phyloP scores from a whole-genome alignment of 108 stramenopile species.

The Stephanodiscus minutulus region DNA sequence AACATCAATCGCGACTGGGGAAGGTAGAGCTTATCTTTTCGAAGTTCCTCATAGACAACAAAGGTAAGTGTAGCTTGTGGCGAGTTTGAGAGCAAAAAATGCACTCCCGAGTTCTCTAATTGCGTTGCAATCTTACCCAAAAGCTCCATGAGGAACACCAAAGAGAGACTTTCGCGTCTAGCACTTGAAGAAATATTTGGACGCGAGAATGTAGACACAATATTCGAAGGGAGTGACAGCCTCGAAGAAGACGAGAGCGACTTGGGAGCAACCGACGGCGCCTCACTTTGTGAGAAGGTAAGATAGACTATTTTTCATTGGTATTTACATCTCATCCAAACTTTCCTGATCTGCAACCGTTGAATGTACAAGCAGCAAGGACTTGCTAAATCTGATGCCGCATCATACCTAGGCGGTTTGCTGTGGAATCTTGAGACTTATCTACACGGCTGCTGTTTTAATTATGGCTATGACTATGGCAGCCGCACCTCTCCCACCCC shows the following conservation, averaged over 20 bases:
- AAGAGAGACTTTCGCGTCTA: slow-evolving; percentile 58
- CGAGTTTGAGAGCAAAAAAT: not conserved
- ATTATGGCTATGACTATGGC: slow-evolving; percentile 83
- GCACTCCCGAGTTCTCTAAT: slow-evolving; percentile 13
- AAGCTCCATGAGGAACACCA: slow-evolving; percentile 28
- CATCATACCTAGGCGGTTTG: slow-evolving; percentile 73
- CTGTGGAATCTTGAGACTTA: slow-evolving; percentile 89
- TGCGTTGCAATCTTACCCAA: slow-evolving; percentile 1
- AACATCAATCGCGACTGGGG: not conserved
- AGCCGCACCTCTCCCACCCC: slow-evolving; percentile 60
- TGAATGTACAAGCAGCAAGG: not conserved
- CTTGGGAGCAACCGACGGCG: slow-evolving; percentile 21
- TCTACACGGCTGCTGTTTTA: slow-evolving; percentile 70
- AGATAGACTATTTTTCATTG: not conserved
- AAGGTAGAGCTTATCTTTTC: slow-evolving; percentile 33
- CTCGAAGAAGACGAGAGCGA: slow-evolving; percentile 18
- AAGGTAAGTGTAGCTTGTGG: not conserved
- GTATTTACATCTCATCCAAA: not conserved
- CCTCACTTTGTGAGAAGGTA: slow-evolving; percentile 4
- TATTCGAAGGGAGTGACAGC: slow-evolving; percentile 19
- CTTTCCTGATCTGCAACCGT: slow-evolving; percentile 1
- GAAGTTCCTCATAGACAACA: slow-evolving; percentile 39
- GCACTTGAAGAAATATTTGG: slow-evolving; percentile 71
- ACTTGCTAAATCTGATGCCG: slow-evolving; percentile 54
- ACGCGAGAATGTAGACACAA: slow-evolving; percentile 35